These are phyloP conservation scores for Cenchrus fungigraminus DNA, from an alignment of 176 grass and related monocot species.

Conservation along the genomic window DNA sequence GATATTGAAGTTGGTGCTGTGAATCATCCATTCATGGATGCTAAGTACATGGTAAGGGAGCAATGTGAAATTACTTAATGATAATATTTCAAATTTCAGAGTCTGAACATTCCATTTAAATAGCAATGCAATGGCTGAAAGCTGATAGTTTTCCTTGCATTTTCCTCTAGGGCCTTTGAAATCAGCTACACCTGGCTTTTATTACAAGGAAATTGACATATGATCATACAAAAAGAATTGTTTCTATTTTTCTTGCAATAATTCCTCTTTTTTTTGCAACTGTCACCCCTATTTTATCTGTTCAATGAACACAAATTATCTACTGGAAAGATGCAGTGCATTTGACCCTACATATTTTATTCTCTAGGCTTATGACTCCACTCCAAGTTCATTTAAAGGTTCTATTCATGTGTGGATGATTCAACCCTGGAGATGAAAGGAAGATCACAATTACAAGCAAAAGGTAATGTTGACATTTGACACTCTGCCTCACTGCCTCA, in stretches of 20 bases:
- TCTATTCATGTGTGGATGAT: slow-evolving; percentile 68
- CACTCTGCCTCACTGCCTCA: too few species aligned
- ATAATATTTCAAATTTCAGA: too few species aligned
- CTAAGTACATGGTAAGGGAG: slow-evolving; percentile 91
- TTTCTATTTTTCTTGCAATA: too few species aligned
- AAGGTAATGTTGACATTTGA: slow-evolving; percentile 47
- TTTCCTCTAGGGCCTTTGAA: too few species aligned
- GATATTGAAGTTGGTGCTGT: slow-evolving; percentile 96
- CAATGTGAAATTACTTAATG: neutral
- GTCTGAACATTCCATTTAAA: slow-evolving; percentile 25
- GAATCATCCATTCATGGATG: slow-evolving; percentile 94
- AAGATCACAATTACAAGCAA: slow-evolving; percentile 71
- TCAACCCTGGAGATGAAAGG: slow-evolving; percentile 84
- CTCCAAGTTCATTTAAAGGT: slow-evolving; percentile 73
- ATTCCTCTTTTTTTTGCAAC: too few species aligned
- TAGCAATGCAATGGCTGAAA: neutral
- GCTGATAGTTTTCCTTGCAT: too few species aligned
- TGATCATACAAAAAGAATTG: too few species aligned
- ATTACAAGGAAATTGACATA: too few species aligned
- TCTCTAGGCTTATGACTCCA: slow-evolving; percentile 84
- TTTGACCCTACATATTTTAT: slow-evolving; percentile 6
- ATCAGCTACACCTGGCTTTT: too few species aligned
- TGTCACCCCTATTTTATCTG: too few species aligned
- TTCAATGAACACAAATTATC: neutral
- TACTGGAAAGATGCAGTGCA: neutral